Evolutionary conservation across 2,329 filamentous ascomycete genomes (phyloP).

Genomic region (Ceratocystis lukuohia): DNA sequence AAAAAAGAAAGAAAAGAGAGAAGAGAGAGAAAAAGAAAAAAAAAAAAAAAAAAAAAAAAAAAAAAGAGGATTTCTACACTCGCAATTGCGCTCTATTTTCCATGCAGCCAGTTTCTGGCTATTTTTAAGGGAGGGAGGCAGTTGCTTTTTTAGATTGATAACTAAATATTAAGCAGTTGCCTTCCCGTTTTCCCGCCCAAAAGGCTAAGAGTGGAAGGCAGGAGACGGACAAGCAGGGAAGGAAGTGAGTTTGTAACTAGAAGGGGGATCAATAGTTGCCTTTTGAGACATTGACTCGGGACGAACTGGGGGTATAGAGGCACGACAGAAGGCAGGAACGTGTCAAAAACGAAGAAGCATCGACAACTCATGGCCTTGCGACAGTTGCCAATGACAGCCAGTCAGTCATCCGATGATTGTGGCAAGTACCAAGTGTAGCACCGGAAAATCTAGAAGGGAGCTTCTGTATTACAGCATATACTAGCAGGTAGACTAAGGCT

Average conservation of each 20-base stretch:
- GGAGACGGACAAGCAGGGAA: not conserved
- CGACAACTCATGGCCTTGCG: not conserved
- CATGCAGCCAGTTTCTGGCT: not conserved
- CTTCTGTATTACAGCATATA: too few relatives aligned
- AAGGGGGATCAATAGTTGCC: not conserved
- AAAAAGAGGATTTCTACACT: not conserved
- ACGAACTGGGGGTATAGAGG: not conserved
- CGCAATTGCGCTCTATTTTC: not conserved
- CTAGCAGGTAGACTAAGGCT: too few relatives aligned
- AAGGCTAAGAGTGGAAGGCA: not conserved
- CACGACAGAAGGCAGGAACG: conserved; percentile 1
- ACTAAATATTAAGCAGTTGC: not conserved
- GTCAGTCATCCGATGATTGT: conserved; percentile 3
- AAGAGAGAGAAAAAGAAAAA: too few relatives aligned
- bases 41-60: not conserved
- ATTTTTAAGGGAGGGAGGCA: not conserved
- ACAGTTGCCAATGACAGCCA: not conserved
- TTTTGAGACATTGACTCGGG: conserved; percentile 5
- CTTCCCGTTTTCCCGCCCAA: not conserved
- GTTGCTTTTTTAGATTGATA: not conserved
- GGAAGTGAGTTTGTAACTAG: not conserved
- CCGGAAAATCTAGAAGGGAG: not conserved
- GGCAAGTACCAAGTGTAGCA: not conserved
- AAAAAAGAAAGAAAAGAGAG: too few relatives aligned
- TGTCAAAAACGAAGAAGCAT: not conserved